Conservation (phyloP, 202 grass and related monocot species). For the Cymbopogon flexuosus region DNA sequence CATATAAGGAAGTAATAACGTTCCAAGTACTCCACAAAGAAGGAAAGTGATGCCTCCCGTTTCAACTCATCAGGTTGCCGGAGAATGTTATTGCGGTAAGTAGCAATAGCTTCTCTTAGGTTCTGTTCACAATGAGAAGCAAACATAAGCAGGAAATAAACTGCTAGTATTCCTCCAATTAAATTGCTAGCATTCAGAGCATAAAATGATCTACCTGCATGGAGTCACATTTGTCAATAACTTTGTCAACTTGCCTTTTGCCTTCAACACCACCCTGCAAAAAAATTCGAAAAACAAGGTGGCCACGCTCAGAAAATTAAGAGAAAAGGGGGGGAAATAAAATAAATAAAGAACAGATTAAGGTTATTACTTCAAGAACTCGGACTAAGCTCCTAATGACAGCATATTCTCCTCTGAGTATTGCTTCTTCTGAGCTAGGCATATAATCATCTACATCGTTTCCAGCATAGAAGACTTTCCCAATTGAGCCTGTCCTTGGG, state of each 20-base stretch:
- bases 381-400: slow-evolving; percentile 96
- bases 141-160: slow-evolving; percentile 20
- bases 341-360: slow-evolving; percentile 27
- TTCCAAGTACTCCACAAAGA: slow-evolving; percentile 98
- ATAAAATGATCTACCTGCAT: slow-evolving; percentile 76
- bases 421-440: slow-evolving; percentile 86
- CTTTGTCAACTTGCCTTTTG: slow-evolving; percentile 97
- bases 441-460: slow-evolving; percentile 67
- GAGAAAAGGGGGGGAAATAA: not conserved
- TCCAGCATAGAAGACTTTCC: slow-evolving; percentile 81
- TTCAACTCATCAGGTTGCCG: slow-evolving; percentile 99
- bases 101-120: slow-evolving; percentile 89
- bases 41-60: slow-evolving; percentile 90
- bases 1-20: slow-evolving; percentile 99
- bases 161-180: slow-evolving; percentile 7
- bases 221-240: slow-evolving; percentile 94
- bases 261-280: slow-evolving; percentile 88
- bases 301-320: not conserved
- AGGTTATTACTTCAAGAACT: slow-evolving; percentile 74
- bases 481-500: slow-evolving; percentile 77
- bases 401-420: slow-evolving; percentile 83
- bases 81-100: slow-evolving; percentile 91
- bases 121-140: slow-evolving; percentile 67
- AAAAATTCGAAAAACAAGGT: slow-evolving; percentile 32
- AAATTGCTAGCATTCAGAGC: slow-evolving; percentile 9